Percentiles rank a stretch among this genome's conserved stretches.
Conservation (phyloP, 2,329 filamentous ascomycete species). For the Rhynchosporium secalis region DNA sequence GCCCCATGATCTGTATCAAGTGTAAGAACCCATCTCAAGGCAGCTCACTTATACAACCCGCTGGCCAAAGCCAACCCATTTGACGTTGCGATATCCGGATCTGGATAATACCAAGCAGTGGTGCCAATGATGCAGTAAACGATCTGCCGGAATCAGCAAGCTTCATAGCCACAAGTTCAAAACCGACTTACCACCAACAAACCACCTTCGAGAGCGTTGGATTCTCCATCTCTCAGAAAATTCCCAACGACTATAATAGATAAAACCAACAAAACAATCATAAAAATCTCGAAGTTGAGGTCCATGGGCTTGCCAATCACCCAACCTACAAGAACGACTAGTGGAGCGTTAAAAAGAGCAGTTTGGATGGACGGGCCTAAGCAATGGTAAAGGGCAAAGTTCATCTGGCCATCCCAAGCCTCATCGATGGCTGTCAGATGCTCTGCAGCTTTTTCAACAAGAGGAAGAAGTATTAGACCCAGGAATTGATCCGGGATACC, state of each 20-base stretch:
- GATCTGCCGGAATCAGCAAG: not conserved
- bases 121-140: not conserved
- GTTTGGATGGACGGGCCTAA: slow-evolving; percentile 84
- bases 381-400: slow-evolving; percentile 31
- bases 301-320: slow-evolving; percentile 69
- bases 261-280: slow-evolving; percentile 78
- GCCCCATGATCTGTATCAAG: not conserved
- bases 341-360: slow-evolving; percentile 80
- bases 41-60: not conserved
- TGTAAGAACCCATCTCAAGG: not conserved
- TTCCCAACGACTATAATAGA: slow-evolving; percentile 83
- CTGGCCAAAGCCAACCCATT: not conserved
- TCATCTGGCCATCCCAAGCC: slow-evolving; percentile 76
- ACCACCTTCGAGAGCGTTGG: slow-evolving; percentile 83
- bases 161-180: not conserved
- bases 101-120: slow-evolving; percentile 44
- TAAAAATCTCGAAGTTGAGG: slow-evolving; percentile 84
- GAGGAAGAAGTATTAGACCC: slow-evolving; percentile 73
- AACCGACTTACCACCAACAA: slow-evolving; percentile 42
- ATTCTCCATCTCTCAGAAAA: slow-evolving; percentile 84
- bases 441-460: slow-evolving; percentile 85
- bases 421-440: slow-evolving; percentile 83
- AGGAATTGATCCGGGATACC: slow-evolving; percentile 59
- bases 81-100: slow-evolving; percentile 35
- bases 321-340: slow-evolving; percentile 84